Percentiles rank a stretch among this genome's conserved stretches.
phyloP scores from a whole-genome alignment of 192 early-diverging fungal species.

The Piromyces finnis region DNA sequence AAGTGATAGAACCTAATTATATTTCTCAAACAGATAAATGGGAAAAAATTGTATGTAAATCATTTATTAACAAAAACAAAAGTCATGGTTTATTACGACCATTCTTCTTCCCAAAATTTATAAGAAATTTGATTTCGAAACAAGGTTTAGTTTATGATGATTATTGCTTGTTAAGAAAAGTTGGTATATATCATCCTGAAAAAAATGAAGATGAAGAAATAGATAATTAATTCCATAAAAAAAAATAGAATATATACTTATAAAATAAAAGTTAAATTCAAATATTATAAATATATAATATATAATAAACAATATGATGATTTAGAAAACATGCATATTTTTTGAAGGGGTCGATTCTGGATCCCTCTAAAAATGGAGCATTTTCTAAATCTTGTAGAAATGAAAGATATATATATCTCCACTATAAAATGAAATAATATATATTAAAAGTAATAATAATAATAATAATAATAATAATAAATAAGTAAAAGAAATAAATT shows the following conservation, averaged over 20 bases:
- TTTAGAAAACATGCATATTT: too few relatives aligned
- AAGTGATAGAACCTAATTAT: conserved; percentile 24
- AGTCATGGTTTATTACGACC: conserved; percentile 23
- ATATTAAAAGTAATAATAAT: too few relatives aligned
- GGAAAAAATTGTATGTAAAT: conserved; percentile 34
- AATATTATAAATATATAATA: too few relatives aligned
- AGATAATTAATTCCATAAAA: background rate
- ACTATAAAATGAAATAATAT: too few relatives aligned
- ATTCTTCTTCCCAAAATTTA: conserved; percentile 24
- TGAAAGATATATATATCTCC: too few relatives aligned
- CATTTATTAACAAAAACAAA: conserved; percentile 40
- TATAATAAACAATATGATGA: too few relatives aligned
- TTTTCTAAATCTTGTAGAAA: too few relatives aligned
- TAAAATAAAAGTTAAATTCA: background rate
- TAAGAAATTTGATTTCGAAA: conserved; percentile 3
- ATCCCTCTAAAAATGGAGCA: too few relatives aligned
- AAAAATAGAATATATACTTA: background rate
- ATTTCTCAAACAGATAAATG: conserved; percentile 29
- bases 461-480: too few relatives aligned
- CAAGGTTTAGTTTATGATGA: conserved; percentile 32
- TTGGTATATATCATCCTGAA: background rate
- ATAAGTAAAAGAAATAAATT: too few relatives aligned
- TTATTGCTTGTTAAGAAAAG: conserved; percentile 32
- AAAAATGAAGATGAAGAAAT: background rate
- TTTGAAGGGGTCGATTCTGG: too few relatives aligned